Evolutionary conservation across 768 basidiomycete genomes (phyloP).

Genomic region (Austroboletus eburneus): DNA sequence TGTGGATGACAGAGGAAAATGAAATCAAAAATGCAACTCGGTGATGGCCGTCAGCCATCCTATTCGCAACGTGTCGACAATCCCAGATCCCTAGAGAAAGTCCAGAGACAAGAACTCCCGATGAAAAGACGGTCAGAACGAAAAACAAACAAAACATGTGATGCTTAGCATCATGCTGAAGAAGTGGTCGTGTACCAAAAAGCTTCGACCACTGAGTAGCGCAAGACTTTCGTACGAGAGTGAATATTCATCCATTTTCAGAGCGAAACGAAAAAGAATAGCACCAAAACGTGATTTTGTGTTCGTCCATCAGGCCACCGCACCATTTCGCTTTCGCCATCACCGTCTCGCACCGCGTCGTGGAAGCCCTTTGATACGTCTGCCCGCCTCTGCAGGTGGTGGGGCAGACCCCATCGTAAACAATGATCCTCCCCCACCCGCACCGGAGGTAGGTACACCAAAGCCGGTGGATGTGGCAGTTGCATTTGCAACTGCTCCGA

Average conservation of each 20-base stretch:
- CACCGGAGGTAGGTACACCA: slow-evolving; percentile 33
- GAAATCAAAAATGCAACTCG: slow-evolving; percentile 13
- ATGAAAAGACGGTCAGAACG: slow-evolving; percentile 2
- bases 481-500: slow-evolving; percentile 33
- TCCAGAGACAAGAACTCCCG: slow-evolving; percentile 11
- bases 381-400: slow-evolving; percentile 33
- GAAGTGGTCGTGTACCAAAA: not conserved
- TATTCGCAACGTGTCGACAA: slow-evolving; percentile 15
- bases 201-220: slow-evolving; percentile 7
- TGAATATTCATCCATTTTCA: slow-evolving; percentile 11
- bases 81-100: slow-evolving; percentile 12
- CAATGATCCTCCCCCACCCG: slow-evolving; percentile 33
- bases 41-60: slow-evolving; percentile 30
- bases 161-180: slow-evolving; percentile 24
- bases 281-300: slow-evolving; percentile 3
- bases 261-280: slow-evolving; percentile 6
- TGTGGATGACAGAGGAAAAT: slow-evolving; percentile 1
- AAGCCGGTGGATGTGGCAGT: slow-evolving; percentile 40
- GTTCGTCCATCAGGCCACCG: slow-evolving; percentile 13
- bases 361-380: slow-evolving; percentile 55
- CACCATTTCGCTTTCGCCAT: slow-evolving; percentile 8
- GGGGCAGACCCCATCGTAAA: slow-evolving; percentile 64
- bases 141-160: slow-evolving; percentile 11
- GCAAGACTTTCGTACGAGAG: slow-evolving; percentile 12
- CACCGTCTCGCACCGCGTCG: slow-evolving; percentile 34